phyloP scores from a whole-genome alignment of 495 filamentous ascomycete genomes.

The Pyrenopolyporus hunteri region DNA sequence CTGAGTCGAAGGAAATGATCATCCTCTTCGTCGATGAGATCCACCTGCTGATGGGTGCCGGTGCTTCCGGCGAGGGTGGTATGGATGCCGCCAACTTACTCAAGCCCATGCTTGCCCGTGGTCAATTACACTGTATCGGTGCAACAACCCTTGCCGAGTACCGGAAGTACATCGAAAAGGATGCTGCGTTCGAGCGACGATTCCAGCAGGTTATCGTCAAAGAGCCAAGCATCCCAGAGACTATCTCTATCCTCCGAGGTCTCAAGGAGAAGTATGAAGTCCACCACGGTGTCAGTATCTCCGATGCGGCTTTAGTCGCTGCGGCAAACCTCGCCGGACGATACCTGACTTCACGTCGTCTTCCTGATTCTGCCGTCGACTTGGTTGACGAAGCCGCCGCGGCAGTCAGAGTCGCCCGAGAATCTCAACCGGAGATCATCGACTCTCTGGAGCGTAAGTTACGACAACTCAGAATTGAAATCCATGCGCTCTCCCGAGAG shows the following conservation, averaged over 20 bases:
- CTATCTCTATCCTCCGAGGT: conserved; percentile 94
- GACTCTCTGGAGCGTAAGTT: conserved; percentile 88
- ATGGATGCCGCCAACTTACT: conserved; percentile 98
- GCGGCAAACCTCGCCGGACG: conserved; percentile 88
- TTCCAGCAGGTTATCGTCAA: conserved; percentile 98
- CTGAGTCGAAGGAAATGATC: conserved; percentile 95
- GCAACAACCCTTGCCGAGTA: conserved; percentile 95
- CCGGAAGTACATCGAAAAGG: conserved; percentile 99
- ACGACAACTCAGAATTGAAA: conserved; percentile 93
- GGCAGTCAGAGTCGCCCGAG: conserved; percentile 89
- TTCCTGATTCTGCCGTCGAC: conserved; percentile 96
- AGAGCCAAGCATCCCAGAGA: conserved; percentile 86
- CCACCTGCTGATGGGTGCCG: conserved; percentile 96
- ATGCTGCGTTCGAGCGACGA: conserved; percentile 94
- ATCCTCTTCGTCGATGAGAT: conserved; percentile 98
- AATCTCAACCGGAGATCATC: conserved; percentile 93
- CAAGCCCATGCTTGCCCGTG: conserved; percentile 93
- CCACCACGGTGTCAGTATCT: conserved; percentile 95
- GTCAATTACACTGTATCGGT: conserved; percentile 96
- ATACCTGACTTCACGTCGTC: conserved; percentile 86
- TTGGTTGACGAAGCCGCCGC: conserved; percentile 95
- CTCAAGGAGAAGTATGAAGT: conserved; percentile 97
- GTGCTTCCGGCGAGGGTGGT: conserved; percentile 89
- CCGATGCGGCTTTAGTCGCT: conserved; percentile 89
- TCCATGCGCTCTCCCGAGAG: conserved; percentile 90